Evolutionary conservation across 257 asterid species (phyloP).

Genomic region (Solanum virginianum): DNA sequence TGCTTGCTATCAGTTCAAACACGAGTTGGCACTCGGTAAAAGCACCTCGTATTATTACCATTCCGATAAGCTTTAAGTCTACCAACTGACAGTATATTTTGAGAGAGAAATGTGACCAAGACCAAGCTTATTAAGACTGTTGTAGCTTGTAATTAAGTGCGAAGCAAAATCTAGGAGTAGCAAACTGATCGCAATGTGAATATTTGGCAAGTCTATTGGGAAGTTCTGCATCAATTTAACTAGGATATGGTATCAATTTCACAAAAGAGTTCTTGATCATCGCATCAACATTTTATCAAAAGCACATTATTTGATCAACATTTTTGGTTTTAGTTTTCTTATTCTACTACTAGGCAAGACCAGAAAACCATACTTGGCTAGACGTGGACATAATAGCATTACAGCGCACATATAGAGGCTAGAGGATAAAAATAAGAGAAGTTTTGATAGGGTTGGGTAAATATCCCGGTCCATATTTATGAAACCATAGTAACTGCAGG

Average conservation of each 20-base stretch:
- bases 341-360: not conserved
- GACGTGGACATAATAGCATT: not conserved
- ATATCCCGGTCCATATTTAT: not conserved
- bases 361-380: not conserved
- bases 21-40: not conserved
- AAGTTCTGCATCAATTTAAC: not conserved
- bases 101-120: not conserved
- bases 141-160: not conserved
- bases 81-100: not conserved
- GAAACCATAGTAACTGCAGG: not conserved
- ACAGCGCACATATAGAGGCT: not conserved
- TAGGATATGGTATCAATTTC: not conserved
- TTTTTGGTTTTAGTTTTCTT: not conserved
- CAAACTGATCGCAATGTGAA: not conserved
- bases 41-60: not conserved
- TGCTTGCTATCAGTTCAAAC: not conserved
- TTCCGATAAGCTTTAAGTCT: not conserved
- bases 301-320: not conserved
- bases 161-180: not conserved
- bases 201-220: not conserved
- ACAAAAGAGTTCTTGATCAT: not conserved
- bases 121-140: not conserved
- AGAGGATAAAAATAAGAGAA: not conserved
- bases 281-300: not conserved
- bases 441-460: not conserved